These are phyloP conservation scores for Kuraishia cidri DNA, from an alignment of 805 yeast species.

Conservation along the genomic window DNA sequence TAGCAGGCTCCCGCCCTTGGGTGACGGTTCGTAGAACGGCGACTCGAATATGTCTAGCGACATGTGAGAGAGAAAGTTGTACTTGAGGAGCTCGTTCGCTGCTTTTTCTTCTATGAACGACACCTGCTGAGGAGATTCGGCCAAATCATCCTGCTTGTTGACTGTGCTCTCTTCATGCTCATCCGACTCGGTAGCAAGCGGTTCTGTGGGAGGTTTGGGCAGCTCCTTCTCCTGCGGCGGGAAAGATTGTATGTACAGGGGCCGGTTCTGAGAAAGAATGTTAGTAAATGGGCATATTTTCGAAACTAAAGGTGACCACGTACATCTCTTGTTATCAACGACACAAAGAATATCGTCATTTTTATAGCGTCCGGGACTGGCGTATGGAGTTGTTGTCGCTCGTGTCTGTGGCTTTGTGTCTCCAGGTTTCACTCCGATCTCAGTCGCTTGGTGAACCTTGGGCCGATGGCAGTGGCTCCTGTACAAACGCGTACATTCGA, in stretches of 20 bases:
- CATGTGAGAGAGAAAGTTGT: conserved; percentile 70
- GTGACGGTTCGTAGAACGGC: conserved; percentile 29
- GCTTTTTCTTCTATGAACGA: conserved; percentile 16
- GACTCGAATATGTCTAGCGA: conserved; percentile 62
- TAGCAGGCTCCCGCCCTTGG: conserved; percentile 31
- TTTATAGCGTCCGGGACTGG: no score
- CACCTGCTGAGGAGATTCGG: background rate
- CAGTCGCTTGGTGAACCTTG: no score
- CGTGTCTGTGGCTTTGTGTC: no score
- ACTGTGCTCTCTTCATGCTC: conserved; percentile 6
- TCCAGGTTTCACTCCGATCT: no score
- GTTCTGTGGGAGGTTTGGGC: background rate
- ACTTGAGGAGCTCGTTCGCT: conserved; percentile 42
- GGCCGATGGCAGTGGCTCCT: no score
- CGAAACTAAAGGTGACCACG: conserved; percentile 7
- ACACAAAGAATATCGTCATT: conserved; percentile 38
- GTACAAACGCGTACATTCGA: no score
- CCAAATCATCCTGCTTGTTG: conserved; percentile 5
- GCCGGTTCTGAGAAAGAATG: conserved; percentile 28
- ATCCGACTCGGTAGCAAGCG: conserved; percentile 2
- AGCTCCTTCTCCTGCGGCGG: conserved; percentile 12
- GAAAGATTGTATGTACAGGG: conserved; percentile 52
- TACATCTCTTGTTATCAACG: conserved; percentile 47
- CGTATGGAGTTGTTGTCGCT: no score
- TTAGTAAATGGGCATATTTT: conserved; percentile 4